Base-by-base conservation (phyloP, 805 yeast species). In the Cyberlindnera veronae region DNA sequence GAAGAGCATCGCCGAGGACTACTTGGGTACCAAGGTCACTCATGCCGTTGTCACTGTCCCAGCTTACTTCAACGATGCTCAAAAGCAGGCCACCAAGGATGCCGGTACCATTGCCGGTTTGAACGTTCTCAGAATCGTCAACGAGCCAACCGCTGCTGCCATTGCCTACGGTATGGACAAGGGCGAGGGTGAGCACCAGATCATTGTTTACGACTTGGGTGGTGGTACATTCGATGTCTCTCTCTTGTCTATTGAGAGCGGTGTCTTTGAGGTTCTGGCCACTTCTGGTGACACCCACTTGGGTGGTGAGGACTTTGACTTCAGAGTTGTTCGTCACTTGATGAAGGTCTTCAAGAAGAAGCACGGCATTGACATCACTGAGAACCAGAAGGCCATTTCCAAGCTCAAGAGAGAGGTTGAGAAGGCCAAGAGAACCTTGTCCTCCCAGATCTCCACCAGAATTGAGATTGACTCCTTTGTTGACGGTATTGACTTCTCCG, bases 221-320 rank as follows among this genome's bases (percentile, higher is more conserved):
- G 97, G 97, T 69, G 97, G 97, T 76, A 89, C 97, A 52, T 89
- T 87, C 53, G 96, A 87, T 79, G 96, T 87, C 18, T 87, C 95
- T 4, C 70, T 87, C 39, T 76, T 87, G 60, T 77, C 93, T 30
- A 87, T 87, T 62, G 95, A 88, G 62, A 85, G 82, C 53, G 96
- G 95, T 69, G 89, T 88, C 45, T 87, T 87, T 61, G 95, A 87
- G 71, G 96, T 87, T 41, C 77, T 84, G 69, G 90, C 95, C 41
- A 87, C 96, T 48, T 88, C 95, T 47, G 96, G 96, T 83, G 95
- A 88, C 66, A 88, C 96, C 49, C 96, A 88, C 67, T 79, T 88
- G 69, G 96, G 96, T 77, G 96, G 96, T 79, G 95, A 88, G 74
- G 96, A 88, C 71, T 88, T 88, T 57, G 96, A 88, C 71, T 79